Conservation (phyloP, 2,329 filamentous ascomycete genomes). For the Elsinoe batatas region DNA sequence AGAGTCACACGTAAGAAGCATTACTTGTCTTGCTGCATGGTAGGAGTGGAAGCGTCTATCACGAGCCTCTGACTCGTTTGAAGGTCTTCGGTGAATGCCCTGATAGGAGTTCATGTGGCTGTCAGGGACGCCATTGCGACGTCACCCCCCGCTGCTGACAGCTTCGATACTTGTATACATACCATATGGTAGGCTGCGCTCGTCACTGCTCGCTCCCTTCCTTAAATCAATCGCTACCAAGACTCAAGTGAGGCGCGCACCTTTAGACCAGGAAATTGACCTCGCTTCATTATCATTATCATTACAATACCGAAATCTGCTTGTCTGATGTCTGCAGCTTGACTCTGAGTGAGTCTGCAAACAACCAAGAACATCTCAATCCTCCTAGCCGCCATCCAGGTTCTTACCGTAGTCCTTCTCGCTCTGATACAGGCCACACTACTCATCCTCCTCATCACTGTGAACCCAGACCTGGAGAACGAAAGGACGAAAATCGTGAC, state of each 20-base stretch:
- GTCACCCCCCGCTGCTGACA: background rate
- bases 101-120: background rate
- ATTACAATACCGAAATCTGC: too few species aligned
- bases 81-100: too few species aligned
- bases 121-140: background rate
- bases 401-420: slow-evolving; percentile 36
- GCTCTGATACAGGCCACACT: slow-evolving; percentile 31
- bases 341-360: slow-evolving; percentile 27
- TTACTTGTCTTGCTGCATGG: background rate
- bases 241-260: too few species aligned
- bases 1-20: background rate
- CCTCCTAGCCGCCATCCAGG: slow-evolving; percentile 38
- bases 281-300: too few species aligned
- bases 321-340: too few species aligned
- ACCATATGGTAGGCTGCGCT: background rate
- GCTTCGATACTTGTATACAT: background rate
- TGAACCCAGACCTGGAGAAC: slow-evolving; percentile 39
- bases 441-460: slow-evolving; percentile 33
- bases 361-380: slow-evolving; percentile 43
- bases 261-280: too few species aligned
- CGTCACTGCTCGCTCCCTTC: too few species aligned
- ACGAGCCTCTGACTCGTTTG: too few species aligned
- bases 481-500: slow-evolving; percentile 34
- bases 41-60: too few species aligned
- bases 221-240: too few species aligned